Base-by-base conservation (phyloP, 2,329 filamentous ascomycete species). In the Fusarium neocosmosporiellum region DNA sequence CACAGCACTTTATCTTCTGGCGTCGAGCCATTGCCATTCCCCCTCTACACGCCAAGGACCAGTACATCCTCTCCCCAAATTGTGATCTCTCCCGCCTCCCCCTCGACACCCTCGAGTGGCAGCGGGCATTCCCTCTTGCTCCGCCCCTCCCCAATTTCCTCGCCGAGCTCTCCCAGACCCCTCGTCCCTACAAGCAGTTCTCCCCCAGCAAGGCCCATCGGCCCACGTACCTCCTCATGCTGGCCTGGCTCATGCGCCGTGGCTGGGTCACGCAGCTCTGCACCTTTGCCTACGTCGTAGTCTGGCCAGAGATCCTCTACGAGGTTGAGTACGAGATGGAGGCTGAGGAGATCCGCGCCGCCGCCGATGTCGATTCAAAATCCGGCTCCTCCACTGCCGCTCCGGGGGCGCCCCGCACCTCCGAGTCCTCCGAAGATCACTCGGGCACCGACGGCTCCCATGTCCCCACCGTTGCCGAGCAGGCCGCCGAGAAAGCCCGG, bases 1-100 rank as follows among this genome's bases (percentile, higher is more conserved):
- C 95, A 11, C 93, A 94, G 66, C 96, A 98, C 83, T 92, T 99
- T 71, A 95, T 98, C 69, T 97, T 97, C 83, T 98, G 96, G 95
- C 92, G 96, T 27, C 92, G 95, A 65, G 96, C 96, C 54, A 93
- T 97, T 68, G 93, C 96, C 18, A 96, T 98, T 43, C 93, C 94
- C 6, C 96, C 96, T 0, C 88, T 99, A 7, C 95, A 98, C 78
- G 93, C 93, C 48, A 89, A 95, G 55, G 95, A 98, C 80, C 93
- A 92, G 13, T 99, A 98, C 81, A 93, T 98, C 36, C 90, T 98
- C 31, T 97, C 94, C 2, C 95, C 96, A 0, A 97, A 97, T 80
- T 95, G 94, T 69, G 92, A 98, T 77, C 88, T 95, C 76, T 86
- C 88, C 59, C 90, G 91, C 54, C 87, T 98, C 1, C 87, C 91